Evolutionary conservation across 257 asterid species (phyloP).

Genomic region (Lavandula angustifolia): DNA sequence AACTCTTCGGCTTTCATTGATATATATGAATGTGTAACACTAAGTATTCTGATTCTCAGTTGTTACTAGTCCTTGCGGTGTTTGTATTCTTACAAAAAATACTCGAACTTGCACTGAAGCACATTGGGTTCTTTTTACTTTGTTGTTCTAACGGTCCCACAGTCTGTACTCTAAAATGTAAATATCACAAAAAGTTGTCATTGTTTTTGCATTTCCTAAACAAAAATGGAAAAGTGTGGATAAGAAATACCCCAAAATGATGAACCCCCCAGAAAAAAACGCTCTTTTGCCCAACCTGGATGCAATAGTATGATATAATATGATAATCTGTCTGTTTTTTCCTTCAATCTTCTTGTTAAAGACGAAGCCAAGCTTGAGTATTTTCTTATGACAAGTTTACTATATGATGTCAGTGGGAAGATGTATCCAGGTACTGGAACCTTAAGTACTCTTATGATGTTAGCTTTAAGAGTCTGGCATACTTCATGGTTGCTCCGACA

Average conservation of each 20-base stretch:
- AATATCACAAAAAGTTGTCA: neutral
- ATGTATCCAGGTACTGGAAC: constrained; percentile 53
- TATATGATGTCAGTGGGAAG: constrained; percentile 53
- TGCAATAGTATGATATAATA: constrained; percentile 5
- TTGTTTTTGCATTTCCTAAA: constrained; percentile 1
- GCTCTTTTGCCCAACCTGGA: neutral
- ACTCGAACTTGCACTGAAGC: constrained; percentile 10
- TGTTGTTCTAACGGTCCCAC: neutral
- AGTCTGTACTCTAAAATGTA: neutral
- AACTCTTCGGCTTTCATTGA: neutral
- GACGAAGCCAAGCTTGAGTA: constrained; percentile 12
- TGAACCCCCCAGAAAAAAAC: neutral
- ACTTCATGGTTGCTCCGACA: constrained; percentile 96
- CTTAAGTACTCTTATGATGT: constrained; percentile 59
- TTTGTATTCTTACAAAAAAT: constrained; percentile 7
- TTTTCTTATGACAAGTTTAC: constrained; percentile 17
- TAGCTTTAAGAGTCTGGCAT: constrained; percentile 71
- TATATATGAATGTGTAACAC: neutral
- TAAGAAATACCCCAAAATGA: no score
- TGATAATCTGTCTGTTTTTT: constrained; percentile 2
- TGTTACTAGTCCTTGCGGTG: constrained; percentile 1
- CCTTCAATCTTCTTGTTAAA: constrained; percentile 20
- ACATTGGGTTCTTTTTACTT: constrained; percentile 10
- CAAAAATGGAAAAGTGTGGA: neutral
- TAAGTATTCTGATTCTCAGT: constrained; percentile 3